A percentile compares a stretch with the other conserved stretches of the same genome.
Conservation (phyloP, 2,329 filamentous ascomycete species). For the Trichoderma oligosporum region DNA sequence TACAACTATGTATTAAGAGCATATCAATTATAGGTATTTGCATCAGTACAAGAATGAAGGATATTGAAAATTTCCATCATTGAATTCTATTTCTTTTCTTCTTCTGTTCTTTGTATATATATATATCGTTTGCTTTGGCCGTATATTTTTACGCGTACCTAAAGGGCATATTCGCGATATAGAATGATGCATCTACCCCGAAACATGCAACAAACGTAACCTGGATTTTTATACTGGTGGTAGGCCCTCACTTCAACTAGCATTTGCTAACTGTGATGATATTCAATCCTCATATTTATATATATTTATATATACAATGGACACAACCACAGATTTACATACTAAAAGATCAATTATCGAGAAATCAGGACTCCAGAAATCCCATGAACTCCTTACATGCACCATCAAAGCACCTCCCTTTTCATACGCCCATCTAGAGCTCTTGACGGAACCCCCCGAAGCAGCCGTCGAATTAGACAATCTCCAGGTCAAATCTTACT, state of each 20-base stretch:
- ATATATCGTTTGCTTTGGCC: too few species aligned
- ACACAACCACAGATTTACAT: slow-evolving; percentile 21
- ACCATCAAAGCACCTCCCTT: slow-evolving; percentile 51
- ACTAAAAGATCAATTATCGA: slow-evolving; percentile 26
- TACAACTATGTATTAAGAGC: too few species aligned
- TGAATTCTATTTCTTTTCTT: too few species aligned
- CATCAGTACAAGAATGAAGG: too few species aligned
- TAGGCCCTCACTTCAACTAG: background rate
- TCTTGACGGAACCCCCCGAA: slow-evolving; percentile 35
- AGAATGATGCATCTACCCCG: background rate
- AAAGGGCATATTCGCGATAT: background rate
- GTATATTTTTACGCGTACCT: too few species aligned
- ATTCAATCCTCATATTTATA: too few species aligned
- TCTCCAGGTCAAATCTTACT: slow-evolving; percentile 59
- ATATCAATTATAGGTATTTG: too few species aligned
- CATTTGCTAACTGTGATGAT: background rate
- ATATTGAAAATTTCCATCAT: too few species aligned
- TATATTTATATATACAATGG: slow-evolving; percentile 23
- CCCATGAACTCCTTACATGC: slow-evolving; percentile 48
- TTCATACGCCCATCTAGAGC: slow-evolving; percentile 55
- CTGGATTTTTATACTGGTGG: slow-evolving; percentile 12
- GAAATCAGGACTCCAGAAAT: slow-evolving; percentile 35
- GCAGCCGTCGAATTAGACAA: slow-evolving; percentile 47
- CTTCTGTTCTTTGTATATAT: too few species aligned
- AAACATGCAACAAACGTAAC: slow-evolving; percentile 13